Evolutionary conservation across 1,284 basidiomycete genomes (phyloP).

Genomic region (Moesziomyces antarcticus): DNA sequence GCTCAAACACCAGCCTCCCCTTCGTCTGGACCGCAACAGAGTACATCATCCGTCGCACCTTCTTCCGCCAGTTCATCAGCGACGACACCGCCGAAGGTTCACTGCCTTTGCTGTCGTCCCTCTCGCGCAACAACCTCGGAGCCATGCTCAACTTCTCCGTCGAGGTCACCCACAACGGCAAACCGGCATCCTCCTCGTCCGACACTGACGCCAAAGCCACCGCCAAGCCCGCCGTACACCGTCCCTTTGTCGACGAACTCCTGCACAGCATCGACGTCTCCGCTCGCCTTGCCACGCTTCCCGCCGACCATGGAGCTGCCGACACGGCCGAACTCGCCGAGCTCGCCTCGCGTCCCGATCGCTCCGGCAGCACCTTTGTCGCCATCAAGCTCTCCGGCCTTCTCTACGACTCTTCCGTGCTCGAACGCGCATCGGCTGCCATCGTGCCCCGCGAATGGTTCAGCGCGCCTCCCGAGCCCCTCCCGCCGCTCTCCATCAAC

Average conservation of each 20-base stretch:
- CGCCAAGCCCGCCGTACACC: slow-evolving; percentile 32
- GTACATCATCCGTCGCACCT: slow-evolving; percentile 80
- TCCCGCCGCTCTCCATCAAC: slow-evolving; percentile 49
- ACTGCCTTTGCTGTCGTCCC: slow-evolving; percentile 74
- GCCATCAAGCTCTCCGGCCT: slow-evolving; percentile 64
- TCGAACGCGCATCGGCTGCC: slow-evolving; percentile 55
- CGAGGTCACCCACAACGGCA: slow-evolving; percentile 75
- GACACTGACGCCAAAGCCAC: slow-evolving; percentile 66
- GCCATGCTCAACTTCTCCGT: slow-evolving; percentile 86
- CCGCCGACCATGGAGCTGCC: slow-evolving; percentile 30
- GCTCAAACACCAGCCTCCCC: slow-evolving; percentile 75
- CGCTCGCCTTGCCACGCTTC: slow-evolving; percentile 36
- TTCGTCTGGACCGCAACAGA: slow-evolving; percentile 77
- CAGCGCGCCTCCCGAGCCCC: slow-evolving; percentile 51
- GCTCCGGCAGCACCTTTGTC: slow-evolving; percentile 54
- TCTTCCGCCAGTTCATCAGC: slow-evolving; percentile 90
- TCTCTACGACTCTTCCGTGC: slow-evolving; percentile 50
- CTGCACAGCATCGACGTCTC: slow-evolving; percentile 54
- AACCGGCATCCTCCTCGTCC: slow-evolving; percentile 71
- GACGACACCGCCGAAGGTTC: slow-evolving; percentile 81
- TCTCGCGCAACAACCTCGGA: slow-evolving; percentile 75
- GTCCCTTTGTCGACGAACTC: slow-evolving; percentile 49
- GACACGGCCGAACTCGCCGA: slow-evolving; percentile 29
- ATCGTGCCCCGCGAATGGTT: slow-evolving; percentile 59
- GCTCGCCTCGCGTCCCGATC: slow-evolving; percentile 35